phyloP scores from a whole-genome alignment of 345 rosid species.

The Melaleuca alternifolia region DNA sequence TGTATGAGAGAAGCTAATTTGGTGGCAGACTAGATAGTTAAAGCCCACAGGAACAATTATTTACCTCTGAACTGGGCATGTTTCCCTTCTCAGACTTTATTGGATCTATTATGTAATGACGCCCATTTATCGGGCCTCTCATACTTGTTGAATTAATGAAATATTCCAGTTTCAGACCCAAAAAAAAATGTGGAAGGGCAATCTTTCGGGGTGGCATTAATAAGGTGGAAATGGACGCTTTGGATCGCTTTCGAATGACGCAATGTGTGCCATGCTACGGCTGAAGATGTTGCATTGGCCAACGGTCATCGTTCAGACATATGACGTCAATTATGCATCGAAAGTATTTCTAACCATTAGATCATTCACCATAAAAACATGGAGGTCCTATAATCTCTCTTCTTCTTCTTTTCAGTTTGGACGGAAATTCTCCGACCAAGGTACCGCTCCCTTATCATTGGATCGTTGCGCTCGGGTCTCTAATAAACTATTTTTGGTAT shows the following conservation, averaged over 20 bases:
- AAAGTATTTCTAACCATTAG: background rate
- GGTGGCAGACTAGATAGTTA: too few relatives aligned
- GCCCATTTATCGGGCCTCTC: too few relatives aligned
- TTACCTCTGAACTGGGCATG: too few relatives aligned
- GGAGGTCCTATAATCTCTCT: background rate
- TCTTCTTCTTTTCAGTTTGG: background rate
- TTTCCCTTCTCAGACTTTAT: too few relatives aligned
- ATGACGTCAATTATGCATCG: background rate
- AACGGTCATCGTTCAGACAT: background rate
- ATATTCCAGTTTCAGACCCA: too few relatives aligned
- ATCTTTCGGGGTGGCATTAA: background rate
- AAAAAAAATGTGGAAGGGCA: too few relatives aligned
- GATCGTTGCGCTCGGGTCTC: background rate
- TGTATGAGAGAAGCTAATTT: too few relatives aligned
- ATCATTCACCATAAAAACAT: background rate
- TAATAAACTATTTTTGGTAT: fast-evolving
- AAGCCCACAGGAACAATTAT: too few relatives aligned
- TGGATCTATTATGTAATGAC: too few relatives aligned
- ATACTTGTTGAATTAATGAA: too few relatives aligned
- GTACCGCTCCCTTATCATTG: too few relatives aligned
- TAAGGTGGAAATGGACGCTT: background rate
- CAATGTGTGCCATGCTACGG: background rate
- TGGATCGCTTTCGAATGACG: background rate
- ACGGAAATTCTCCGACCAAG: fast-evolving
- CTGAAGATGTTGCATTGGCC: background rate